These are phyloP conservation scores for Drosera capensis DNA, from an alignment of 148 eudicot genomes.

Conservation along the genomic window DNA sequence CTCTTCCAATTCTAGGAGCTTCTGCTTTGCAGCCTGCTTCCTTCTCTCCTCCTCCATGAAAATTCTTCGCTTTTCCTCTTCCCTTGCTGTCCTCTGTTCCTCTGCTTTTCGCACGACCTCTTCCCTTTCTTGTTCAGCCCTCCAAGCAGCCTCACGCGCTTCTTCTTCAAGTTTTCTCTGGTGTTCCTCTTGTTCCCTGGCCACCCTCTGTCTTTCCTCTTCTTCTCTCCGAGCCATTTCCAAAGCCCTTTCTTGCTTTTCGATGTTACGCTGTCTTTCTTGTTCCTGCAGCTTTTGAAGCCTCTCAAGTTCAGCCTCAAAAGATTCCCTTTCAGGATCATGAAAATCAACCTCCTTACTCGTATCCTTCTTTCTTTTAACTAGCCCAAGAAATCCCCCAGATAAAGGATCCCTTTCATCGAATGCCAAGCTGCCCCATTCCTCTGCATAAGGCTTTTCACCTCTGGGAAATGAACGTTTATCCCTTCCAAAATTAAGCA, in stretches of 20 bases:
- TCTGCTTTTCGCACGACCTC: conserved; percentile 59
- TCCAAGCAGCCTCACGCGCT: conserved; percentile 81
- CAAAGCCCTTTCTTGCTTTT: conserved; percentile 79
- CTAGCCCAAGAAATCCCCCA: conserved; percentile 44
- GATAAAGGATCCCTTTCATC: conserved; percentile 66
- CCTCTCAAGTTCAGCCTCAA: conserved; percentile 98
- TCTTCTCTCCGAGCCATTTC: conserved; percentile 80
- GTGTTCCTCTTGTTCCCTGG: conserved; percentile 75
- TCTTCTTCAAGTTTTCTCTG: conserved; percentile 62
- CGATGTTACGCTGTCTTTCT: conserved; percentile 62
- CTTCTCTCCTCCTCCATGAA: conserved; percentile 85
- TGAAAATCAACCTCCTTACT: conserved; percentile 49
- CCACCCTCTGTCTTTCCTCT: conserved; percentile 65
- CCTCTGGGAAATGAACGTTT: conserved; percentile 38
- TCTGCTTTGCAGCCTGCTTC: conserved; percentile 90
- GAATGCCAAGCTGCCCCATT: conserved; percentile 32
- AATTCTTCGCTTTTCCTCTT: conserved; percentile 66
- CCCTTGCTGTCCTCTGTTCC: conserved; percentile 69
- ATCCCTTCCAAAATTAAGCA: conserved; percentile 35
- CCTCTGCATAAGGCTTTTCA: conserved; percentile 42
- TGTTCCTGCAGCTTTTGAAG: conserved; percentile 89
- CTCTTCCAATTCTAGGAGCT: conserved; percentile 82
- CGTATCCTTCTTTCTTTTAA: conserved; percentile 73
- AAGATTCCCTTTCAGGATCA: conserved; percentile 91
- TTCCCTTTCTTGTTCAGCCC: conserved; percentile 59